These are phyloP conservation scores for Celoporthe dispersa DNA, from an alignment of 2,329 filamentous ascomycete genomes.

Conservation along the genomic window DNA sequence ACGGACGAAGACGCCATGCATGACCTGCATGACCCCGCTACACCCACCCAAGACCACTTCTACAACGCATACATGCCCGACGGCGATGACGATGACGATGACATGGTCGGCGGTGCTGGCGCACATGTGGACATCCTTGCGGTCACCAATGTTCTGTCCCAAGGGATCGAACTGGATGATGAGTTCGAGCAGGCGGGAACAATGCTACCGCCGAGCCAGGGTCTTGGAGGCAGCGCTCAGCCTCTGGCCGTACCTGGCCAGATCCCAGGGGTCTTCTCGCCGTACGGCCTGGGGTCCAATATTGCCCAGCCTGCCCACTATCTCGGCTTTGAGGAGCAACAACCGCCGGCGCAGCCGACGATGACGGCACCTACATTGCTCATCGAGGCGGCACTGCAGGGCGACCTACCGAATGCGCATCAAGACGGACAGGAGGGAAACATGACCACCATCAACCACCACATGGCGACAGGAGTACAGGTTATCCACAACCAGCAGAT, in stretches of 20 bases:
- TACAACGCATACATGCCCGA: slow-evolving; percentile 32
- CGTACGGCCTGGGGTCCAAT: not conserved
- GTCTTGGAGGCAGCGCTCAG: slow-evolving; percentile 11
- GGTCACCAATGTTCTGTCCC: slow-evolving; percentile 31
- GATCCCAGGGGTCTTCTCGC: not conserved
- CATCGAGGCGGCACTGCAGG: not conserved
- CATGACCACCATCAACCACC: not conserved
- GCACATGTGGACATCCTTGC: slow-evolving; percentile 32
- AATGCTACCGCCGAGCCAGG: slow-evolving; percentile 5
- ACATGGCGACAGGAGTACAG: not conserved
- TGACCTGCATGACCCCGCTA: not conserved
- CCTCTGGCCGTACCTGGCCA: not conserved
- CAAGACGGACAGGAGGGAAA: not conserved
- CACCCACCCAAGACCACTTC: slow-evolving; percentile 15
- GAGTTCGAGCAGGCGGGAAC: slow-evolving; percentile 21
- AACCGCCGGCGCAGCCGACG: not conserved
- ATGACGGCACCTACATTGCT: not conserved
- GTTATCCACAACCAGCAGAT: slow-evolving; percentile 16
- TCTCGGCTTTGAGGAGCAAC: not conserved
- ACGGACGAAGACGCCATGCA: slow-evolving; percentile 1
- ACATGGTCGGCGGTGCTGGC: slow-evolving; percentile 34
- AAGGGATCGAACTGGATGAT: slow-evolving; percentile 33
- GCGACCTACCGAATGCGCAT: not conserved
- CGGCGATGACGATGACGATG: slow-evolving; percentile 34
- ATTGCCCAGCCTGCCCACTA: not conserved